phyloP scores from a whole-genome alignment of 192 early-diverging fungal genomes.

The Backusella parvicylindrica region DNA sequence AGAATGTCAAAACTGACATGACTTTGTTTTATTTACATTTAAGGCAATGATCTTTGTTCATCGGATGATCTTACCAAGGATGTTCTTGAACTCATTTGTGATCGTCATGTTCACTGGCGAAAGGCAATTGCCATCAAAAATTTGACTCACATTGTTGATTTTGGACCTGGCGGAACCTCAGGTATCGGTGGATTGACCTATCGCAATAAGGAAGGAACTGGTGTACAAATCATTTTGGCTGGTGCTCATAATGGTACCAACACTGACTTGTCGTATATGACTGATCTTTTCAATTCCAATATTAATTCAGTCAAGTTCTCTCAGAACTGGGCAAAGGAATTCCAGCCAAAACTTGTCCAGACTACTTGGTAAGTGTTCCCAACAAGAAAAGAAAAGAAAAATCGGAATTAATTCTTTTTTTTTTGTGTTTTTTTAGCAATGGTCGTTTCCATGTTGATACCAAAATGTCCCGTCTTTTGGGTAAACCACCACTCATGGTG shows the following conservation, averaged over 20 bases:
- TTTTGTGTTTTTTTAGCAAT: slow-evolving; percentile 30
- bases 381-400: neutral
- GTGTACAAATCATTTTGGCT: slow-evolving; percentile 67
- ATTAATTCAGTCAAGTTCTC: slow-evolving; percentile 65
- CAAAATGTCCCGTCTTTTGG: slow-evolving; percentile 75
- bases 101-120: slow-evolving; percentile 72
- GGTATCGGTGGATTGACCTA: slow-evolving; percentile 83
- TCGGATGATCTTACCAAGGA: slow-evolving; percentile 55
- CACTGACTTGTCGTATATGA: slow-evolving; percentile 66
- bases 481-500: slow-evolving; percentile 91
- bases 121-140: slow-evolving; percentile 51
- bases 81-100: slow-evolving; percentile 70
- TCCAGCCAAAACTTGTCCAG: slow-evolving; percentile 77
- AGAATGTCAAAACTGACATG: neutral
- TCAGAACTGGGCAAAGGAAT: slow-evolving; percentile 81
- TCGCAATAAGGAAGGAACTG: slow-evolving; percentile 86
- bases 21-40: neutral
- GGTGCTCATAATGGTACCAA: slow-evolving; percentile 59
- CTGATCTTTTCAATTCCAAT: slow-evolving; percentile 77
- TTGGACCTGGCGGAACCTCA: slow-evolving; percentile 82
- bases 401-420: slow-evolving; percentile 2
- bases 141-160: slow-evolving; percentile 90
- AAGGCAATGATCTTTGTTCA: slow-evolving; percentile 64
- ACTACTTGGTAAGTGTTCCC: slow-evolving; percentile 41
- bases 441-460: slow-evolving; percentile 82